Conservation (phyloP, 2,329 filamentous ascomycete species). For the Trichoderma sp. region DNA sequence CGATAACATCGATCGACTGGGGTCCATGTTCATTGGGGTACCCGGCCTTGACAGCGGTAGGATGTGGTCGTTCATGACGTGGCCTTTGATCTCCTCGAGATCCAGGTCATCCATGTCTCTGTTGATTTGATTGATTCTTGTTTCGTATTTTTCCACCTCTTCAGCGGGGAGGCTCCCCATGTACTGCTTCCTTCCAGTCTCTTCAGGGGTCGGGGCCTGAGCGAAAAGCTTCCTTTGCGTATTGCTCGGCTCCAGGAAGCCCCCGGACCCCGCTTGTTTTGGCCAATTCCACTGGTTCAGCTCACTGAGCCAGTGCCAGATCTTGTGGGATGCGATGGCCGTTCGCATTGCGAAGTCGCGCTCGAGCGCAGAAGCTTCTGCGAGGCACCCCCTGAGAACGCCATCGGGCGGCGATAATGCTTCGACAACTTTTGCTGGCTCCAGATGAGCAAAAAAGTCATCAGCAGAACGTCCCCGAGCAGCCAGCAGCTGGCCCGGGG, state of each 20-base stretch:
- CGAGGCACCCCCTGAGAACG: constrained; percentile 59
- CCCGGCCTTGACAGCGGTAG: constrained; percentile 49
- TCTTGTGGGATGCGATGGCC: constrained; percentile 68
- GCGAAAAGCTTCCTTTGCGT: constrained; percentile 44
- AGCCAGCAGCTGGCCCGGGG: constrained; percentile 41
- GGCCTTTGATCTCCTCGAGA: constrained; percentile 85
- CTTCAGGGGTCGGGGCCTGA: constrained; percentile 27
- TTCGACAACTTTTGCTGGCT: constrained; percentile 61
- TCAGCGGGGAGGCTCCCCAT: constrained; percentile 69
- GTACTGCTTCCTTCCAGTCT: constrained; percentile 45
- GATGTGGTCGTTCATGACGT: constrained; percentile 81
- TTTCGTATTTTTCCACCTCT: constrained; percentile 69
- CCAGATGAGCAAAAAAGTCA: constrained; percentile 62
- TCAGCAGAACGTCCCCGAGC: constrained; percentile 51
- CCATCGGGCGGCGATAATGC: constrained; percentile 58
- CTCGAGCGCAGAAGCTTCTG: constrained; percentile 63
- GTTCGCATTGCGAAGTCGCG: constrained; percentile 71
- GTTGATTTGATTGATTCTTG: constrained; percentile 72
- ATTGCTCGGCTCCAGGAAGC: constrained; percentile 53
- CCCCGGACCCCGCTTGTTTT: constrained; percentile 47
- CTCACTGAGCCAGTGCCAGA: constrained; percentile 76
- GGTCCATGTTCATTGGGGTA: constrained; percentile 37
- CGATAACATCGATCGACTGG: constrained; percentile 37
- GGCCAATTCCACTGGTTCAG: constrained; percentile 63
- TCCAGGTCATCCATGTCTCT: constrained; percentile 68